These are phyloP conservation scores for Podaxis pistillaris DNA, from an alignment of 768 basidiomycete species.

Conservation along the genomic window DNA sequence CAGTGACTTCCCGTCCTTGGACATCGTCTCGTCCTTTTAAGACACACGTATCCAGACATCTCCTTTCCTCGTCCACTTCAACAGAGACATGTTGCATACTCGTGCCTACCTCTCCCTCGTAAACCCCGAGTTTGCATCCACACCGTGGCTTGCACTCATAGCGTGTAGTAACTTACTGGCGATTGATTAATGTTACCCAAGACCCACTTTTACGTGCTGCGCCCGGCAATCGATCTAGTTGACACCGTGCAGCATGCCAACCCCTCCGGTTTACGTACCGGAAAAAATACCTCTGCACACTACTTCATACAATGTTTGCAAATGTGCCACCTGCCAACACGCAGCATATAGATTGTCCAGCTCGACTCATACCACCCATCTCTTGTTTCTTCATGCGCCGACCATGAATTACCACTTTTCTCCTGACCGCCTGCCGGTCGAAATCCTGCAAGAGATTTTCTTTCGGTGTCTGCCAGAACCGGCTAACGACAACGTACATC, in stretches of 20 bases:
- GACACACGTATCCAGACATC: neutral
- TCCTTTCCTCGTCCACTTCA: neutral
- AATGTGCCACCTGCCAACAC: neutral
- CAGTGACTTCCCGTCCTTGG: neutral
- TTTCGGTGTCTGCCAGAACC: slow-evolving; percentile 17
- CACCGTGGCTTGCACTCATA: neutral
- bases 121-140: slow-evolving; percentile 6
- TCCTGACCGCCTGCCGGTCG: slow-evolving; percentile 4
- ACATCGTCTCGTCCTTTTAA: neutral
- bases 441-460: slow-evolving; percentile 16
- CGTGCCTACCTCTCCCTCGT: slow-evolving; percentile 3
- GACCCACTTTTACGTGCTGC: slow-evolving; percentile 12
- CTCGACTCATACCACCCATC: neutral
- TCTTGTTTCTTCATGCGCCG: neutral
- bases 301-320: slow-evolving; percentile 5
- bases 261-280: slow-evolving; percentile 11
- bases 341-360: slow-evolving; percentile 5
- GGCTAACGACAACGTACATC: slow-evolving; percentile 13
- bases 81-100: slow-evolving; percentile 12
- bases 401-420: neutral
- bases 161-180: neutral
- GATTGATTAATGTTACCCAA: slow-evolving; percentile 9
- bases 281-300: neutral
- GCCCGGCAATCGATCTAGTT: slow-evolving; percentile 7
- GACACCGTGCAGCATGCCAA: slow-evolving; percentile 5